phyloP scores from a whole-genome alignment of 148 eudicot genomes.

The Cornus suecica region DNA sequence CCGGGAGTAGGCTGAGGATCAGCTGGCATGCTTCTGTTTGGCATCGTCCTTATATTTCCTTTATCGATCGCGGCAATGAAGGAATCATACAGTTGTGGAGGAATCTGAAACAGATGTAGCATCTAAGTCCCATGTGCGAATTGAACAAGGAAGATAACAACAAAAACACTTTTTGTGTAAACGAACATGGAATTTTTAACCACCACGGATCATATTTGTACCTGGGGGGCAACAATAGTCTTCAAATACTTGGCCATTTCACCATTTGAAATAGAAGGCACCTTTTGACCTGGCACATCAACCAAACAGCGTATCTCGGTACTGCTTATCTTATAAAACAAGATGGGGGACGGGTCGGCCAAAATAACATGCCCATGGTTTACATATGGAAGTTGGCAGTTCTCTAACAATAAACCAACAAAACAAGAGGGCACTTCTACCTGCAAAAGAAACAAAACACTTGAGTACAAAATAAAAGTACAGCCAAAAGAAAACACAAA shows the following conservation, averaged over 20 bases:
- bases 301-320: conserved; percentile 68
- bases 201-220: conserved; percentile 5
- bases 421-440: conserved; percentile 73
- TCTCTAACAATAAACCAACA: conserved; percentile 70
- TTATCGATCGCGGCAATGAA: conserved; percentile 57
- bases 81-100: conserved; percentile 47
- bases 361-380: conserved; percentile 74
- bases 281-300: conserved; percentile 71
- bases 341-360: conserved; percentile 62
- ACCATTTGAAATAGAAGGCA: conserved; percentile 64
- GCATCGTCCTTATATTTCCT: conserved; percentile 61
- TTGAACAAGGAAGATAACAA: background rate
- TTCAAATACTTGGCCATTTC: conserved; percentile 65
- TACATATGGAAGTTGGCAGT: conserved; percentile 53
- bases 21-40: conserved; percentile 73
- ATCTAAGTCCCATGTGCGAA: background rate
- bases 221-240: conserved; percentile 58
- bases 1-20: conserved; percentile 64
- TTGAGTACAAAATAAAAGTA: background rate
- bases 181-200: background rate
- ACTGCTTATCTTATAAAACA: conserved; percentile 62
- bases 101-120: conserved; percentile 38
- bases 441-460: conserved; percentile 32
- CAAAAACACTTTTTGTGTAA: background rate
- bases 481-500: background rate